These are phyloP conservation scores for Thelephora terrestris DNA, from an alignment of 1,284 basidiomycete species.

Conservation along the genomic window DNA sequence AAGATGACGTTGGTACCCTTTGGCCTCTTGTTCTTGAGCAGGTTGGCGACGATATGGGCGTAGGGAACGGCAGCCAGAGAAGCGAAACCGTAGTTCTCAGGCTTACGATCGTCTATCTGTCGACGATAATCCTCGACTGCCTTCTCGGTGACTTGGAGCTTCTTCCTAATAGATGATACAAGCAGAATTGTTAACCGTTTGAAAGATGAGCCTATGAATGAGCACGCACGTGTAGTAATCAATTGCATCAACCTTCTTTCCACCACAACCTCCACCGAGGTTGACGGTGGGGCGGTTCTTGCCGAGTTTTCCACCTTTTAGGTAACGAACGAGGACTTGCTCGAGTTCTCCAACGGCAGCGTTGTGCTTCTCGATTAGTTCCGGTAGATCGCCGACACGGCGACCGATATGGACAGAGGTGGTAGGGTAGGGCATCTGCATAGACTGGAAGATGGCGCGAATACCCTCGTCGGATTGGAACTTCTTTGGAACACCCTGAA, in stretches of 20 bases:
- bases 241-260: slow-evolving; percentile 70
- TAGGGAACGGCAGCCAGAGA: slow-evolving; percentile 90
- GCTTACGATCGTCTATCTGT: slow-evolving; percentile 65
- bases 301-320: slow-evolving; percentile 67
- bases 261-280: slow-evolving; percentile 71
- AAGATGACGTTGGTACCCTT: slow-evolving; percentile 62
- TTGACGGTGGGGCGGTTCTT: slow-evolving; percentile 67
- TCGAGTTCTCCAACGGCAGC: slow-evolving; percentile 80
- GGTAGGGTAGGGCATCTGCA: slow-evolving; percentile 75
- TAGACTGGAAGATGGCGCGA: slow-evolving; percentile 55
- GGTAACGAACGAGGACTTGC: slow-evolving; percentile 71
- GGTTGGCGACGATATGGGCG: slow-evolving; percentile 75
- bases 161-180: slow-evolving; percentile 34
- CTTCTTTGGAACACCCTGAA: slow-evolving; percentile 66
- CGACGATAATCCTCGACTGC: slow-evolving; percentile 72
- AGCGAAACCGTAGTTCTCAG: slow-evolving; percentile 89
- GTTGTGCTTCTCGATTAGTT: slow-evolving; percentile 80
- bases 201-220: neutral
- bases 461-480: slow-evolving; percentile 72
- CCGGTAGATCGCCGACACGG: slow-evolving; percentile 63
- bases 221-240: slow-evolving; percentile 66
- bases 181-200: neutral
- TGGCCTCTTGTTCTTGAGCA: slow-evolving; percentile 56
- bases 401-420: slow-evolving; percentile 78
- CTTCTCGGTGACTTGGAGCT: slow-evolving; percentile 66